Conservation (phyloP, 129 eudicot species). For the Saussurea involucrata region DNA sequence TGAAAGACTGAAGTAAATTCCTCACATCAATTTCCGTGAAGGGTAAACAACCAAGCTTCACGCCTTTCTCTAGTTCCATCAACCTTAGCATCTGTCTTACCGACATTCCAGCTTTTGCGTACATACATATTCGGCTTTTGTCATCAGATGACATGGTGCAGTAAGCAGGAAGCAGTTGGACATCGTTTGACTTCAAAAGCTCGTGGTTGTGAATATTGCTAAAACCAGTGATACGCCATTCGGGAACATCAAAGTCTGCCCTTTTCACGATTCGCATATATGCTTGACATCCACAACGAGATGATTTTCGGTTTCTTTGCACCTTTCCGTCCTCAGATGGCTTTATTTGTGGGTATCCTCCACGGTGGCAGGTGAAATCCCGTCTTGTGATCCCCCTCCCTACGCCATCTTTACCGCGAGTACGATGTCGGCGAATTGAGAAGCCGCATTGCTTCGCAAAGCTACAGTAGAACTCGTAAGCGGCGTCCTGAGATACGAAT, state of each 20-base stretch:
- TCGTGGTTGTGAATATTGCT: conserved; percentile 78
- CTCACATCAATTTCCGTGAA: conserved; percentile 85
- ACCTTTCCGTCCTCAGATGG: conserved; percentile 69
- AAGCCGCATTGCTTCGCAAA: conserved; percentile 88
- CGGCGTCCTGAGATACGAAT: conserved; percentile 91
- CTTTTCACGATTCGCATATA: conserved; percentile 73
- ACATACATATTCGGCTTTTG: conserved; percentile 88
- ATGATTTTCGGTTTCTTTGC: conserved; percentile 79
- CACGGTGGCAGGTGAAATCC: conserved; percentile 87
- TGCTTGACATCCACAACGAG: conserved; percentile 92
- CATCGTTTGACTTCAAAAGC: conserved; percentile 52
- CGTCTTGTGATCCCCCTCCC: conserved; percentile 86
- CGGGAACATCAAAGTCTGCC: conserved; percentile 76
- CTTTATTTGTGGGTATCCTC: conserved; percentile 77
- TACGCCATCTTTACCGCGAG: conserved; percentile 87
- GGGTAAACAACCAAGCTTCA: conserved; percentile 81
- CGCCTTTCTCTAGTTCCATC: conserved; percentile 84
- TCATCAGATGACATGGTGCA: conserved; percentile 74
- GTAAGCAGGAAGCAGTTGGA: conserved; percentile 56
- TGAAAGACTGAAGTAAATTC: conserved; percentile 71
- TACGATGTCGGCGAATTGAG: conserved; percentile 80
- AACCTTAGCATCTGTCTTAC: conserved; percentile 83
- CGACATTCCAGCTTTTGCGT: conserved; percentile 91
- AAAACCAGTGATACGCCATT: conserved; percentile 90
- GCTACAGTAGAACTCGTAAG: conserved; percentile 86